Conservation (phyloP, 768 basidiomycete genomes). For the Tephrocybe sp. region DNA sequence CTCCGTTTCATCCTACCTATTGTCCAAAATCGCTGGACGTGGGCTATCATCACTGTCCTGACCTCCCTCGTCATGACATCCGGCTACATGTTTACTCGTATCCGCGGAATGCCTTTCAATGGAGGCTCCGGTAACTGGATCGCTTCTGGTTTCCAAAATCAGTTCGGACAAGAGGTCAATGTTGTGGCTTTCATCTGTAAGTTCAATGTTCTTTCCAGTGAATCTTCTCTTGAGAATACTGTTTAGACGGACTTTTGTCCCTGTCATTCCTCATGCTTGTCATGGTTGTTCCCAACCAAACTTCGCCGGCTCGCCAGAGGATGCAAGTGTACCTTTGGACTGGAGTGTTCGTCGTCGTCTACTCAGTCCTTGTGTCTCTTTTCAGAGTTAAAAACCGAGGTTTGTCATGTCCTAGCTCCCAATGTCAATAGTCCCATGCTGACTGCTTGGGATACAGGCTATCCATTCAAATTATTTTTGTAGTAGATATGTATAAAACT, state of each 20-base stretch:
- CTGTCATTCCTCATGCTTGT: constrained; percentile 79
- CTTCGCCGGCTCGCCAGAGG: constrained; percentile 72
- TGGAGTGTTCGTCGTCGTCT: constrained; percentile 74
- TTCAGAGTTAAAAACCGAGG: constrained; percentile 93
- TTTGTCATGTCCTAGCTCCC: constrained; percentile 27
- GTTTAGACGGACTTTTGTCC: constrained; percentile 79
- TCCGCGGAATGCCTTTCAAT: constrained; percentile 73
- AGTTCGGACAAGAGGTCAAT: constrained; percentile 91
- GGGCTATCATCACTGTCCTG: constrained; percentile 61
- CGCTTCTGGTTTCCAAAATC: constrained; percentile 83
- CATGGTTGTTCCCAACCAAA: constrained; percentile 75
- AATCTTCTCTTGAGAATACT: background rate
- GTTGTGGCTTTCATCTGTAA: constrained; percentile 83
- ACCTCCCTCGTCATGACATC: constrained; percentile 81
- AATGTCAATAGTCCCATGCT: background rate
- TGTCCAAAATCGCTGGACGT: constrained; percentile 71
- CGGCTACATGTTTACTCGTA: constrained; percentile 96
- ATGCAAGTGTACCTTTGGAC: constrained; percentile 90
- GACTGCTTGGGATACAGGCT: constrained; percentile 40
- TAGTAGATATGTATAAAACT: constrained; percentile 3
- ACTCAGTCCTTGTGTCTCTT: constrained; percentile 80
- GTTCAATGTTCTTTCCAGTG: constrained; percentile 28
- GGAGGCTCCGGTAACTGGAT: constrained; percentile 74
- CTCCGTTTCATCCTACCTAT: constrained; percentile 64
- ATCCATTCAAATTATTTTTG: constrained; percentile 78